phyloP scores from a whole-genome alignment of 257 asterid genomes.

The Solanum virginianum region DNA sequence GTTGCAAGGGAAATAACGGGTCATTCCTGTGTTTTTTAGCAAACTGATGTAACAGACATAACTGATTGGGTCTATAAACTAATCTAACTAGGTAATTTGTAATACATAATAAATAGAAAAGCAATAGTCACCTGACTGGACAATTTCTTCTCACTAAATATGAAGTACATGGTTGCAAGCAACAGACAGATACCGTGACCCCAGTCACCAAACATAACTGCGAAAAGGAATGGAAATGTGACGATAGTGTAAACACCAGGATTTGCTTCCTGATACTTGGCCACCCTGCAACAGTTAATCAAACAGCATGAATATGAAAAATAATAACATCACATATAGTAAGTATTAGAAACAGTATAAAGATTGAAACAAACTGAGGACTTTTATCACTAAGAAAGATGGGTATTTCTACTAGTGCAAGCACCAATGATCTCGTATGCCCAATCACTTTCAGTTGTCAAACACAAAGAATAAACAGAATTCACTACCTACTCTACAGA shows the following conservation, averaged over 20 bases:
- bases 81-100: not conserved
- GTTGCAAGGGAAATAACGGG: not conserved
- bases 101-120: not conserved
- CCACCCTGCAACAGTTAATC: conserved; percentile 58
- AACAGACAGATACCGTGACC: conserved; percentile 98
- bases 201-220: conserved; percentile 99
- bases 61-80: not conserved
- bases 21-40: not conserved
- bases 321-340: not conserved
- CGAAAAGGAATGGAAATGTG: conserved; percentile 97
- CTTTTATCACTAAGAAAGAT: not conserved
- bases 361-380: not conserved
- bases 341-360: not conserved
- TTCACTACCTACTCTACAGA: not conserved
- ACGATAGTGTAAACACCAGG: conserved; percentile 96
- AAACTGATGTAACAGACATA: not conserved
- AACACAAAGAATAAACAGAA: not conserved
- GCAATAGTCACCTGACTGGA: conserved; percentile 57
- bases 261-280: conserved; percentile 98
- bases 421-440: not conserved
- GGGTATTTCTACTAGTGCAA: not conserved
- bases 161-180: conserved; percentile 55
- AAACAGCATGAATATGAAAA: conserved; percentile 5
- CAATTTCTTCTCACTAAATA: conserved; percentile 62
- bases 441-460: not conserved